phyloP scores from a whole-genome alignment of 352 stramenopile genomes.

The Blastocystis sp. region DNA sequence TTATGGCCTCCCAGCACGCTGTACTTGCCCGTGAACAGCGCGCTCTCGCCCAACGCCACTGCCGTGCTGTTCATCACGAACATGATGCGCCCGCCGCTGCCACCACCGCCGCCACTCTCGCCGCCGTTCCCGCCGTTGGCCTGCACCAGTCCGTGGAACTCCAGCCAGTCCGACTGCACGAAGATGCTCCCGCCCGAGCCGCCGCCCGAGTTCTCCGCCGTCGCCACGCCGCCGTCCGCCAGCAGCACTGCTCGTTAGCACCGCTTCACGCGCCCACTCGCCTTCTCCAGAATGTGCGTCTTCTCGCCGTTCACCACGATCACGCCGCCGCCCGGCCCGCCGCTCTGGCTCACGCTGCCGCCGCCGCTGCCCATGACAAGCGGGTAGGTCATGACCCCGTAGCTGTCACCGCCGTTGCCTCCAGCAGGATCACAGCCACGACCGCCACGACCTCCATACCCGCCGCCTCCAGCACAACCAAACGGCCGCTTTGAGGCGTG shows the following conservation, averaged over 20 bases:
- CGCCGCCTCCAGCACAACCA: slow-evolving; percentile 23
- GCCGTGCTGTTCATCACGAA: slow-evolving; percentile 29
- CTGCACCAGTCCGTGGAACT: slow-evolving; percentile 19
- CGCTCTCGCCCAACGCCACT: no score
- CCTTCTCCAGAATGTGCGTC: not conserved
- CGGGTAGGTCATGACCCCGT: not conserved
- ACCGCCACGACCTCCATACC: slow-evolving; percentile 15
- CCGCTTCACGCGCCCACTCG: not conserved
- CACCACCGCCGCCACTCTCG: slow-evolving; percentile 19
- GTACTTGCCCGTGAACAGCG: slow-evolving; percentile 16
- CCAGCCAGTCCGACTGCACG: not conserved
- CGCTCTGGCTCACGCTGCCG: slow-evolving; percentile 40
- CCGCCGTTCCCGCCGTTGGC: slow-evolving; percentile 16
- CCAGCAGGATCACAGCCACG: not conserved
- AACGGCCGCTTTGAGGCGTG: slow-evolving; percentile 27
- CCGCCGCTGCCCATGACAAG: slow-evolving; percentile 29
- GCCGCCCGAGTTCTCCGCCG: slow-evolving; percentile 10
- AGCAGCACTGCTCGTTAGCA: not conserved
- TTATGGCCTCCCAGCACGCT: not conserved
- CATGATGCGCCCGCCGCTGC: slow-evolving; percentile 40
- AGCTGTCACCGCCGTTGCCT: not conserved
- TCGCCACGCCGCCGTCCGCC: not conserved
- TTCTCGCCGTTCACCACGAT: not conserved
- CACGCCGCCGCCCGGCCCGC: slow-evolving; percentile 8
- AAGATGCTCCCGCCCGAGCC: slow-evolving; percentile 32